Percentiles rank a stretch among this genome's conserved stretches.
Evolutionary conservation across 164 flowering plant genomes (phyloP).

Genomic region (Macadamia integrifolia): DNA sequence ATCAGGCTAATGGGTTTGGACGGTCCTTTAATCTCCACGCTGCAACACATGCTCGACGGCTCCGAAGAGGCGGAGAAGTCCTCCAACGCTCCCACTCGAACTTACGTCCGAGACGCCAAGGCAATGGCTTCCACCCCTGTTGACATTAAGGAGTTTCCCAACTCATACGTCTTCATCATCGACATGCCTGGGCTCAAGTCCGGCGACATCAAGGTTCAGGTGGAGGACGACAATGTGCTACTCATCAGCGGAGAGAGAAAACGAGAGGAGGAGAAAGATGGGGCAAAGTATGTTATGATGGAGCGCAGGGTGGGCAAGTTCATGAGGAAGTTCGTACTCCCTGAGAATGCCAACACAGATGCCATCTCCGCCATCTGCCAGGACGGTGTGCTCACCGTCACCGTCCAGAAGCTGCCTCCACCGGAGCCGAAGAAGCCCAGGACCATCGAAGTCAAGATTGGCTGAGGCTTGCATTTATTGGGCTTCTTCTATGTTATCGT

Average conservation of each 20-base stretch:
- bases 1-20: constrained; percentile 12
- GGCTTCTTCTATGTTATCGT: too few species aligned
- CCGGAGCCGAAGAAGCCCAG: constrained; percentile 24
- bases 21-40: constrained; percentile 11
- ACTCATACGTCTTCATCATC: constrained; percentile 22
- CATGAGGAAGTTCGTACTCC: constrained; percentile 16
- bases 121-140: constrained; percentile 27
- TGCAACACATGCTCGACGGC: constrained; percentile 11
- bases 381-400: constrained; percentile 22
- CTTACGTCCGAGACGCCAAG: constrained; percentile 22
- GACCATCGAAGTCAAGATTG: constrained; percentile 21
- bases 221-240: constrained; percentile 26
- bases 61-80: constrained; percentile 13
- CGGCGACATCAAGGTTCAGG: constrained; percentile 27
- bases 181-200: constrained; percentile 36
- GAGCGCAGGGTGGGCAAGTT: constrained; percentile 15
- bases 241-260: constrained; percentile 17
- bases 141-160: constrained; percentile 24
- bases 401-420: constrained; percentile 22
- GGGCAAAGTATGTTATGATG: constrained; percentile 16
- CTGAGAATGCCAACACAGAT: constrained; percentile 13
- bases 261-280: constrained; percentile 21
- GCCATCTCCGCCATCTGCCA: constrained; percentile 18
- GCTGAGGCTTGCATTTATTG: background rate
- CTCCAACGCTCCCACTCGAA: constrained; percentile 10